phyloP scores from a whole-genome alignment of 257 asterid species.

The Eustoma russellianum region DNA sequence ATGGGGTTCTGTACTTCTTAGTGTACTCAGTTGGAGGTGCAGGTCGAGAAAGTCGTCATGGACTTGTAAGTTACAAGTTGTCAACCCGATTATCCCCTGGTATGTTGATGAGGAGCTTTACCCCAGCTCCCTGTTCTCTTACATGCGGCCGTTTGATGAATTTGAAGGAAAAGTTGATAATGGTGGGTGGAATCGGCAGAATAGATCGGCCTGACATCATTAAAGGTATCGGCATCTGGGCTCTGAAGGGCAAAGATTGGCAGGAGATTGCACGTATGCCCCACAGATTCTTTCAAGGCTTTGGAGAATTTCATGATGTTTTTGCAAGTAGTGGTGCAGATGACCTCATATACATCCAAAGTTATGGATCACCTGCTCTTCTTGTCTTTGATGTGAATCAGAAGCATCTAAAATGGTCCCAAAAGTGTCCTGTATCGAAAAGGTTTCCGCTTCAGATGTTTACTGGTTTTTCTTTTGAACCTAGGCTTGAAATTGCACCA shows the following conservation, averaged over 20 bases:
- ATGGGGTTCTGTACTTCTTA: slow-evolving; percentile 63
- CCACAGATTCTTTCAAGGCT: slow-evolving; percentile 76
- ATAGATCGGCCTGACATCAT: slow-evolving; percentile 73
- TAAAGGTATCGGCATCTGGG: slow-evolving; percentile 89
- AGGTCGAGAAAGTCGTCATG: slow-evolving; percentile 56
- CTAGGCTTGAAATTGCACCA: slow-evolving; percentile 71
- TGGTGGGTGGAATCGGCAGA: slow-evolving; percentile 95
- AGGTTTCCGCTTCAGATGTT: slow-evolving; percentile 94
- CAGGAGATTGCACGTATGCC: slow-evolving; percentile 82
- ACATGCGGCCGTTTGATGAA: slow-evolving; percentile 93
- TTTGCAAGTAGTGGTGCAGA: slow-evolving; percentile 87
- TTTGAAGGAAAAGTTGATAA: slow-evolving; percentile 58
- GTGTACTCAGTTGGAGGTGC: slow-evolving; percentile 64
- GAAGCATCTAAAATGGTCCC: slow-evolving; percentile 89
- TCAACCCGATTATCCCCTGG: slow-evolving; percentile 27
- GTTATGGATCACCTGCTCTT: slow-evolving; percentile 80
- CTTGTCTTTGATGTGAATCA: slow-evolving; percentile 54
- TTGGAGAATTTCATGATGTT: slow-evolving; percentile 92
- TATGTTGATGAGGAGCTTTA: slow-evolving; percentile 48
- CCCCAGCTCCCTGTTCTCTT: slow-evolving; percentile 73
- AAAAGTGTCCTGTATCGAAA: slow-evolving; percentile 77
- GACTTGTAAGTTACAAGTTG: slow-evolving; percentile 54
- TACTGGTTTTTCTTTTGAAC: slow-evolving; percentile 89
- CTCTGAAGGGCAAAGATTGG: slow-evolving; percentile 63
- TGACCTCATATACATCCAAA: slow-evolving; percentile 79